phyloP scores from a whole-genome alignment of 2,329 filamentous ascomycete species.

The Pseudovirgaria hyperparasitica region DNA sequence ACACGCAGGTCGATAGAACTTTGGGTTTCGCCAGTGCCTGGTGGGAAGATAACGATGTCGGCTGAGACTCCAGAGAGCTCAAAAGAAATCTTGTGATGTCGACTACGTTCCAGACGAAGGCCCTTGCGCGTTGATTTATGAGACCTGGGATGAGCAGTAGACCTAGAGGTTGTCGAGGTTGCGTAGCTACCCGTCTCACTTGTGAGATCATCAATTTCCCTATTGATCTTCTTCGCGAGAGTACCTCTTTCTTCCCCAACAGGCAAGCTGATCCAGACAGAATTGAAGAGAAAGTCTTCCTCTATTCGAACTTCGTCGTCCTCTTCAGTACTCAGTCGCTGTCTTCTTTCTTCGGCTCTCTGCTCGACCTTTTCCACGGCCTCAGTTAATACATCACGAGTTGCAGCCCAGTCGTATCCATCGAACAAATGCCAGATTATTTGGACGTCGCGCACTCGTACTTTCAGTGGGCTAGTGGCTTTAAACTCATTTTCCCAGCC shows the following conservation, averaged over 20 bases:
- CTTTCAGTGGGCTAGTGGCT: conserved; percentile 57
- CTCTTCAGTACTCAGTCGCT: conserved; percentile 40
- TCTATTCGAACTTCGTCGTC: conserved; percentile 76
- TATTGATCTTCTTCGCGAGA: conserved; percentile 72
- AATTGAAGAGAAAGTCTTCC: conserved; percentile 95
- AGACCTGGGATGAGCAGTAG: conserved; percentile 28
- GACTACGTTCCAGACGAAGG: conserved; percentile 71
- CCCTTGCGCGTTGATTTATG: conserved; percentile 33
- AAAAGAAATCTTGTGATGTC: conserved; percentile 88
- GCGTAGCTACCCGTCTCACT: conserved; percentile 87
- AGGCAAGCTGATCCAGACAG: conserved; percentile 91
- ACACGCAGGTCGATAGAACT: conserved; percentile 79
- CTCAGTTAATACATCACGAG: conserved; percentile 72
- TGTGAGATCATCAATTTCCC: conserved; percentile 61
- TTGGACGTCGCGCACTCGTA: conserved; percentile 75
- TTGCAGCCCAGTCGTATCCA: conserved; percentile 90
- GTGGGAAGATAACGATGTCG: conserved; percentile 70
- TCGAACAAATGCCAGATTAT: conserved; percentile 97
- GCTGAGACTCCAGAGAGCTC: conserved; percentile 75
- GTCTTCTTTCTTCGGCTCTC: conserved; percentile 63
- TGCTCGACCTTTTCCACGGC: conserved; percentile 80
- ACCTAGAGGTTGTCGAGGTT: conserved; percentile 40
- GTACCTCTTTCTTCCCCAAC: conserved; percentile 75
- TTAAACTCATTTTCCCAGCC: conserved; percentile 50
- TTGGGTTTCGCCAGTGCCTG: conserved; percentile 65